A percentile compares a stretch with the other conserved stretches of the same genome.
phyloP scores from a whole-genome alignment of 352 stramenopile species.

The Phytopythium vexans region DNA sequence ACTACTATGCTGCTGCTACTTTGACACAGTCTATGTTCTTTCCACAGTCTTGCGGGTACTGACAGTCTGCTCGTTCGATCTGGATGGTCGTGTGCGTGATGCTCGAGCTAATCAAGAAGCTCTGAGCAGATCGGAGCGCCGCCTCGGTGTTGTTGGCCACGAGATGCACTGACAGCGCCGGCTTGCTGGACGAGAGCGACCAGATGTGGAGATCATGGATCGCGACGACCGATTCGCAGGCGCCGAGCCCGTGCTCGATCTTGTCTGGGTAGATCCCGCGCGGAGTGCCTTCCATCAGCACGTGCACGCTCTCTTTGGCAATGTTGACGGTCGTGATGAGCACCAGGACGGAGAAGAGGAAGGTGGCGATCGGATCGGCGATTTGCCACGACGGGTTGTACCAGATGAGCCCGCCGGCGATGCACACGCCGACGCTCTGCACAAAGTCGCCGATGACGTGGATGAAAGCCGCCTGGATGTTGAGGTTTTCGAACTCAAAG shows the following conservation, averaged over 20 bases:
- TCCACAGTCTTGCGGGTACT: constrained; percentile 73
- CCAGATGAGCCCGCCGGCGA: constrained; percentile 96
- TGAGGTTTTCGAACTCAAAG: constrained; percentile 89
- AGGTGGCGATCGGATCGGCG: constrained; percentile 96
- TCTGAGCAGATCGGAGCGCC: constrained; percentile 62
- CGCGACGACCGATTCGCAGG: constrained; percentile 85
- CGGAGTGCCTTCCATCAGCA: constrained; percentile 96
- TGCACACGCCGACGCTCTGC: constrained; percentile 94
- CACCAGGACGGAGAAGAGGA: constrained; percentile 96
- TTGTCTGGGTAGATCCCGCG: constrained; percentile 85
- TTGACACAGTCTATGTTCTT: constrained; percentile 67
- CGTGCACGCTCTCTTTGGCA: constrained; percentile 87
- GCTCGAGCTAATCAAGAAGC: constrained; percentile 63
- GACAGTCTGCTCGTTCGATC: constrained; percentile 59
- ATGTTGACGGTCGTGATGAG: constrained; percentile 92
- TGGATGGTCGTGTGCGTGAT: constrained; percentile 91
- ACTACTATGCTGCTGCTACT: too few species aligned
- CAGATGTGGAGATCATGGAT: constrained; percentile 99
- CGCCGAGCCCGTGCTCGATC: constrained; percentile 77
- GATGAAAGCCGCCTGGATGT: constrained; percentile 96
- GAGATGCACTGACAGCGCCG: constrained; percentile 93
- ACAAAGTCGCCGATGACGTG: constrained; percentile 97
- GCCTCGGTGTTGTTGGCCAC: constrained; percentile 61
- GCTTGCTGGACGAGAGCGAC: constrained; percentile 91
- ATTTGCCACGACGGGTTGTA: constrained; percentile 95